Percentiles rank a stretch among this genome's conserved stretches.
These are phyloP conservation scores for Yamadazyma spencermartinsiae DNA, from an alignment of 1,139 yeast species.

Conservation along the genomic window DNA sequence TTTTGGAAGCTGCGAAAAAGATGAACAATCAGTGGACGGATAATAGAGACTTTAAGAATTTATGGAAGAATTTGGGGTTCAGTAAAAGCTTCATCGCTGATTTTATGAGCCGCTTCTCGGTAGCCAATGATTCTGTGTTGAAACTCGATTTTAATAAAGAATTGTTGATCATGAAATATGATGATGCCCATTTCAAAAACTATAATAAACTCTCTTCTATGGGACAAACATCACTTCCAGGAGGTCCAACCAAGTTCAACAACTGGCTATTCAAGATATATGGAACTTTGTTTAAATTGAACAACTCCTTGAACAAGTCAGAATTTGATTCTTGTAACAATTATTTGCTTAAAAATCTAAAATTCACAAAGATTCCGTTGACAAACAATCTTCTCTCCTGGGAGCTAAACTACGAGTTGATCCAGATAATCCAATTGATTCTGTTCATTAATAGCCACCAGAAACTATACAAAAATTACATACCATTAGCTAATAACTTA, in stretches of 20 bases:
- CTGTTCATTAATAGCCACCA: slow-evolving; percentile 17
- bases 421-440: slow-evolving; percentile 27
- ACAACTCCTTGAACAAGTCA: slow-evolving; percentile 19
- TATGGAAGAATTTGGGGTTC: slow-evolving; percentile 41
- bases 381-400: slow-evolving; percentile 11
- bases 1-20: slow-evolving; percentile 9
- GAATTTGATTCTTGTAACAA: slow-evolving; percentile 31
- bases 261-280: slow-evolving; percentile 26
- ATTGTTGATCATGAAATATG: slow-evolving; percentile 18
- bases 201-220: slow-evolving; percentile 29
- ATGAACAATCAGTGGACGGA: slow-evolving; percentile 27
- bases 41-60: slow-evolving; percentile 49
- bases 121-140: slow-evolving; percentile 14
- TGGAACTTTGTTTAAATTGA: slow-evolving; percentile 24
- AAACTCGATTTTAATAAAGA: slow-evolving; percentile 30
- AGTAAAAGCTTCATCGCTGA: slow-evolving; percentile 13
- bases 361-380: slow-evolving; percentile 24
- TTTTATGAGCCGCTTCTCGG: slow-evolving; percentile 12
- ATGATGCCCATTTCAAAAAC: slow-evolving; percentile 17
- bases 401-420: slow-evolving; percentile 25
- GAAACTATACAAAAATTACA: slow-evolving; percentile 8
- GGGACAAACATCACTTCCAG: slow-evolving; percentile 17
- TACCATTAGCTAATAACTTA: slow-evolving; percentile 11
- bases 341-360: slow-evolving; percentile 32
- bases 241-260: slow-evolving; percentile 17